Base-by-base conservation (phyloP, 805 yeast genomes). In the Candida sakaeoensis region DNA sequence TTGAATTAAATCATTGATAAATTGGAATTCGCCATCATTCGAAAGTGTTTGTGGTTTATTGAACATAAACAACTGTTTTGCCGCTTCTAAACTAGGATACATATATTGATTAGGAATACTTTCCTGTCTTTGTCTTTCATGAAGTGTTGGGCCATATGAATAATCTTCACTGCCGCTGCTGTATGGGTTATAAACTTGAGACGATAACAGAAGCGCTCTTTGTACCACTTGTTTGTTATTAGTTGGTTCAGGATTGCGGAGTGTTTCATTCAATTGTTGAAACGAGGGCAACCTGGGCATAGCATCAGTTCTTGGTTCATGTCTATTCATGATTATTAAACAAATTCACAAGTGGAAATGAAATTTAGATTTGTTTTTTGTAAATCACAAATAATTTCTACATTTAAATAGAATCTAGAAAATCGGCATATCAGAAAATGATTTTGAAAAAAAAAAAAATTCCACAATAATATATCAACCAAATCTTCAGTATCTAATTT, bases 231-330 rank as follows among this genome's bases (percentile, higher is more conserved):
- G 39, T 36, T 24, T 21, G 7, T 12, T 34, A 12, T 8, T 27
- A 5, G 21, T 34, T 4, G n/a, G 12, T 24, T 33, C 35, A 22
- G 43, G 36, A 16, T 40, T 25, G 19, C 43, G 31, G 12, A 33
- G 33, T 15, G 41, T 38, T 27, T 38, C 41, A 19, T 27, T 32
- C 23, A 38, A 33, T 26, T 42, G 45, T 27, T 42, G 45, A 21
- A 42, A 42, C 8, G 45, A 42, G 2, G 45, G 45, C 29, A 42
- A 42, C 26, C 42, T 38, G 10, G 42, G 33, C 31, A 36, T 27
- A 5, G 25, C 19, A n/a, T 23, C 22, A 15, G 36, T 32, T 23
- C 16, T 10, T 5, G 31, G n/a, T 9, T 13, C 17, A 15, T 21
- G 29, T 17, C 17, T 6, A 33, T 17, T 31, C 31, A 30, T 37